phyloP scores from a whole-genome alignment of 2,329 filamentous ascomycete genomes.

The Claviceps pusilla region DNA sequence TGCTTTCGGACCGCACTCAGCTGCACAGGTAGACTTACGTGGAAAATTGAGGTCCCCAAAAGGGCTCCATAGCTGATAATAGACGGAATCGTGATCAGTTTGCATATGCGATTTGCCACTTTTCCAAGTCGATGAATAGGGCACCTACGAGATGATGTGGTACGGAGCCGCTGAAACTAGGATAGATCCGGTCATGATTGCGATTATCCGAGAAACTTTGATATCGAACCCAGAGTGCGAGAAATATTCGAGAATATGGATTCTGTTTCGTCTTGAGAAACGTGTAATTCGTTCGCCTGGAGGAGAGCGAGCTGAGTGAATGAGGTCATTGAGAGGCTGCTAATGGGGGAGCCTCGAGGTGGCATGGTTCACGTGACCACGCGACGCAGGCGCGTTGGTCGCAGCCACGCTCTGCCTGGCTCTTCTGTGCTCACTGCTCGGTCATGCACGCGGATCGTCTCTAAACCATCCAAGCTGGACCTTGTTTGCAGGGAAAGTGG shows the following conservation, averaged over 20 bases:
- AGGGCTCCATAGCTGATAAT: conserved; percentile 67
- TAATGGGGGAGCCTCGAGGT: not conserved
- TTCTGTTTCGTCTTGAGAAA: not conserved
- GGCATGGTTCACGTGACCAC: conserved; percentile 16
- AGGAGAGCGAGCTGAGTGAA: not conserved
- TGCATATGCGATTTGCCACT: not conserved
- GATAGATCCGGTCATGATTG: conserved; percentile 31
- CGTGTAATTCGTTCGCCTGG: not conserved
- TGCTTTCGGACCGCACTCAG: not conserved
- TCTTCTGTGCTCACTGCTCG: no score
- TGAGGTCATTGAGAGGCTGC: conserved; percentile 3
- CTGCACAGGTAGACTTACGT: conserved; percentile 31
- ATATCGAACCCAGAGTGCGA: not conserved
- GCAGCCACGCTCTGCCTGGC: not conserved
- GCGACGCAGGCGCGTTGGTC: conserved; percentile 14
- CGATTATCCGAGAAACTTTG: not conserved
- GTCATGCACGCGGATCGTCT: no score
- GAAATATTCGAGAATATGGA: not conserved
- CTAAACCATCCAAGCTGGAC: not conserved
- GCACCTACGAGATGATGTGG: conserved; percentile 54
- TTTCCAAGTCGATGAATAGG: not conserved
- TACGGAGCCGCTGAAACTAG: conserved; percentile 55
- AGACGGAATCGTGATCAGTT: conserved; percentile 10
- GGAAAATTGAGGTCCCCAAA: conserved; percentile 74
- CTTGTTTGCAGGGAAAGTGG: not conserved